Base-by-base conservation (phyloP, 495 filamentous ascomycete species). In the Xylaria palmicola region DNA sequence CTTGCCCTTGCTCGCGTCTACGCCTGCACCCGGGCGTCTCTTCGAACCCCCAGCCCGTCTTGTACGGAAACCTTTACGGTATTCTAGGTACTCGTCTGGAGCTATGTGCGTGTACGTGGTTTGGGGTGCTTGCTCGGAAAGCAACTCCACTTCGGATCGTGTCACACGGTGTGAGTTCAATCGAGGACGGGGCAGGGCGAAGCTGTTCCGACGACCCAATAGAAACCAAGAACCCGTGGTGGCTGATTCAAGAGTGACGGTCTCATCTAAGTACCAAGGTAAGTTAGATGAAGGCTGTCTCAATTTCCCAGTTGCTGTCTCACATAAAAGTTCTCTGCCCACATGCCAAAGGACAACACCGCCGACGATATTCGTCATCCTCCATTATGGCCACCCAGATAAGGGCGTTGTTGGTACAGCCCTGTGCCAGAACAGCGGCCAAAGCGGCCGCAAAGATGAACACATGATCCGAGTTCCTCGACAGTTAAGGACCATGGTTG, bases 81-180 rank as follows among this genome's bases (percentile, higher is more conserved):
- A 30, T 13, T 32, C 36, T 20, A 40, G 19, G 39, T 56, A 56
- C 39, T n/a, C 45, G 50, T 20, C 40, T 36, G 29, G 30, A 20
- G 10, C 5, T 1, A 53, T 29, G 30, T 19, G n/a, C 15, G 54
- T 4, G 29, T 47, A 54, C 24, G n/a, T 43, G 39, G 50, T 47
- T 26, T 22, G 34, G 47, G 27, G 47, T 60, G 29, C 48, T 34
- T n/a, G 24, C 15, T 55, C 59, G 59, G 50, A 61, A 61, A 55
- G 40, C 48, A 60, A 53, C 39, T 32, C 39, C 40, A 51, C 52
- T n/a, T 57, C 32, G 20, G 29, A 44, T 57, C 37, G 52, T 57
- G 50, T 41, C 43, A 62, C 60, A 57, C 41, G 41, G 60, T 51
- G 52, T 62, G 43, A 57, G 41, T 52, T 44, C 53, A 51, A 19